Evolutionary conservation across 495 filamentous ascomycete species (phyloP).

Genomic region (Hypoxylon fragiforme): DNA sequence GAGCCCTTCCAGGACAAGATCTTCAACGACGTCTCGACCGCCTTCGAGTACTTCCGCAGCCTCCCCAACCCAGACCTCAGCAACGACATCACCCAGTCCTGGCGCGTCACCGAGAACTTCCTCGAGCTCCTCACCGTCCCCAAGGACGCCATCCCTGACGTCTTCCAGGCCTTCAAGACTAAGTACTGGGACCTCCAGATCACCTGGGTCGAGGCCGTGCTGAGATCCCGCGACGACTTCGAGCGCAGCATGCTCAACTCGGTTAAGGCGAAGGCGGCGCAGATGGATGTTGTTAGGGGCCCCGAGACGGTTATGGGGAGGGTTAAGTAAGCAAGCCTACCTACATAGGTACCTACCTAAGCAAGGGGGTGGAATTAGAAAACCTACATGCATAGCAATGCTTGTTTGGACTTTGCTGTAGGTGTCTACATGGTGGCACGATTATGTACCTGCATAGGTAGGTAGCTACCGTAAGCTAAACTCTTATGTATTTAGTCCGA

Average conservation of each 20-base stretch:
- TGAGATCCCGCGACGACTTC: conserved; percentile 88
- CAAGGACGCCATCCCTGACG: conserved; percentile 70
- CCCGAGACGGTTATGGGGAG: conserved; percentile 89
- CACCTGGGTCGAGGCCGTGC: conserved; percentile 92
- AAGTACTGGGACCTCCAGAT: conserved; percentile 94
- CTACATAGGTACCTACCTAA: no score
- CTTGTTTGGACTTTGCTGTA: no score
- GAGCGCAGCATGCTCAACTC: conserved; percentile 84
- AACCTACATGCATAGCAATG: no score
- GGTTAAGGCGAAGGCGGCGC: conserved; percentile 83
- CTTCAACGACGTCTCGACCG: conserved; percentile 82
- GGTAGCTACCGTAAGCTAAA: no score
- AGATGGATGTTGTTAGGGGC: conserved; percentile 76
- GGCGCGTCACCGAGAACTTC: conserved; percentile 84
- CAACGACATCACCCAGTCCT: conserved; percentile 77
- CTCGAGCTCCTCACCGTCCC: conserved; percentile 72
- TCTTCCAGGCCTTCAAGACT: conserved; percentile 81
- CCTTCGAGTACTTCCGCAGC: conserved; percentile 74
- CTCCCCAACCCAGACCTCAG: conserved; percentile 53
- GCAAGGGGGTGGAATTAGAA: no score
- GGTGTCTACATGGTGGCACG: no score
- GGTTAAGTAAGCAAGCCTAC: conserved; percentile 80
- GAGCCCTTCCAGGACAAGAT: conserved; percentile 89
- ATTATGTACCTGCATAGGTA: no score
- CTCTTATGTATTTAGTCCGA: no score